Evolutionary conservation across 2,329 filamentous ascomycete species (phyloP).

Genomic region (Alternaria longipes): DNA sequence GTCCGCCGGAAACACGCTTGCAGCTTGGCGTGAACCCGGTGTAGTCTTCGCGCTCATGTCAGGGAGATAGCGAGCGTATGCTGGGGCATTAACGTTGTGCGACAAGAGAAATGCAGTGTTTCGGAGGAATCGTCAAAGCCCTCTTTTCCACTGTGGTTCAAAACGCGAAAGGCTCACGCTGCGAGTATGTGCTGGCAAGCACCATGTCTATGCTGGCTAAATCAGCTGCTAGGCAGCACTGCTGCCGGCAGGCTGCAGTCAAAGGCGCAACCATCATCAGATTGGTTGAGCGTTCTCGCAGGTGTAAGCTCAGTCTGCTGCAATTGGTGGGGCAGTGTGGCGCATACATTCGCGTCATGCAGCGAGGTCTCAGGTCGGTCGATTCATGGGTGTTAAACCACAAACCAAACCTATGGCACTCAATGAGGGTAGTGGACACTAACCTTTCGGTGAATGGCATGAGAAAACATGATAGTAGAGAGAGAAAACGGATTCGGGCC

Average conservation of each 20-base stretch:
- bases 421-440: no score
- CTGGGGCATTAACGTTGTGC: not conserved
- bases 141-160: not conserved
- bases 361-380: not conserved
- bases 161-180: not conserved
- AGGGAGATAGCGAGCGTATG: not conserved
- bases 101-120: not conserved
- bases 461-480: no score
- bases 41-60: not conserved
- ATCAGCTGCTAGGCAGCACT: slow-evolving; percentile 5
- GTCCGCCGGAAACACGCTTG: not conserved
- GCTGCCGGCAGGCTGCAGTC: not conserved
- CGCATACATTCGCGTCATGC: not conserved
- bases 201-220: not conserved
- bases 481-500: not conserved
- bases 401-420: no score
- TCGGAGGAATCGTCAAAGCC: not conserved
- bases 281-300: not conserved
- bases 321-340: not conserved
- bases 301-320: not conserved
- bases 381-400: no score
- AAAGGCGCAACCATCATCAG: not conserved
- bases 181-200: not conserved
- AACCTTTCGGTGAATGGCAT: no score
- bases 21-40: not conserved